Percentiles rank a stretch among this genome's conserved stretches.
Evolutionary conservation across 371 early-diverging fungal genomes (phyloP).

Genomic region (Rhizopus sp.): DNA sequence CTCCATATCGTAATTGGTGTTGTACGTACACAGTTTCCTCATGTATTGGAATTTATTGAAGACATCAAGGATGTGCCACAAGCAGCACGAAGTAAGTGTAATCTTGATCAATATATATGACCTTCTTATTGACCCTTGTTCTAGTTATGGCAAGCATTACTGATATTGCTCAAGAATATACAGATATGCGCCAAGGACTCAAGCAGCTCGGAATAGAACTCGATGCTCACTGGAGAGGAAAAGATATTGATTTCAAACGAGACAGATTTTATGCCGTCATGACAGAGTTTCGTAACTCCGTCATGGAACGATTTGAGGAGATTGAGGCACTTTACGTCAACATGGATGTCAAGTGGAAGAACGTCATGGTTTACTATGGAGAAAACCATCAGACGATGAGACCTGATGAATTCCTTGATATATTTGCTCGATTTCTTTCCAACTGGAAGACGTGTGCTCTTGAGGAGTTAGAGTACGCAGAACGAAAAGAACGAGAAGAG

Average conservation of each 20-base stretch:
- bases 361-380: conserved; percentile 38
- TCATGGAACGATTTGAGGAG: conserved; percentile 31
- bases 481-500: conserved; percentile 36
- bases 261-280: conserved; percentile 43
- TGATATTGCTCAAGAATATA: conserved; percentile 34
- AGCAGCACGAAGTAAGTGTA: conserved; percentile 40
- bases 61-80: conserved; percentile 43
- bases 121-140: not conserved
- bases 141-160: conserved; percentile 32
- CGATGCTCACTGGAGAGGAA: conserved; percentile 20
- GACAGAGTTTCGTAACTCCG: conserved; percentile 35
- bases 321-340: conserved; percentile 35
- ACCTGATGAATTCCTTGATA: conserved; percentile 39
- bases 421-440: conserved; percentile 28
- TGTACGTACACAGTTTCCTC: conserved; percentile 53
- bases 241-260: not conserved
- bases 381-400: conserved; percentile 39
- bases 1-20: conserved; percentile 51
- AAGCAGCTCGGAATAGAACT: conserved; percentile 24
- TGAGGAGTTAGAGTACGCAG: conserved; percentile 32
- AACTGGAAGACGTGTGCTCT: conserved; percentile 32
- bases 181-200: conserved; percentile 32
- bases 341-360: conserved; percentile 43
- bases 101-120: too few species aligned
- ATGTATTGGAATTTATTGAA: conserved; percentile 35